Conservation (phyloP, 2,329 filamentous ascomycete species). For the Cytospora piceicola region DNA sequence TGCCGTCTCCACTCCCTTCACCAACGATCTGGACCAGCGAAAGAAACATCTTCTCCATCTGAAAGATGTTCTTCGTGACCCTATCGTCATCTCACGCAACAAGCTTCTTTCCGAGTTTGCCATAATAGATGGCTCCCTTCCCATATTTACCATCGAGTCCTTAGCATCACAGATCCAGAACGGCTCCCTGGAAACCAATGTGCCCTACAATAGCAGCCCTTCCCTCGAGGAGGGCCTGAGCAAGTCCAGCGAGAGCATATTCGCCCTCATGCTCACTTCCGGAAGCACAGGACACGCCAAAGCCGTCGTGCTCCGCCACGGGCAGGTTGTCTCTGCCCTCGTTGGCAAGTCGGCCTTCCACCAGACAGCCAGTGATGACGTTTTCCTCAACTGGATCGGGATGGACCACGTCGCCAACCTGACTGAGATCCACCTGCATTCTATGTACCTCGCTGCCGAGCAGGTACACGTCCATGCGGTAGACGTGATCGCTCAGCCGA, state of each 20-base stretch:
- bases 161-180: no score
- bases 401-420: conserved; percentile 59
- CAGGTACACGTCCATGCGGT: conserved; percentile 51
- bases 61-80: no score
- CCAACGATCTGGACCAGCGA: conserved; percentile 30
- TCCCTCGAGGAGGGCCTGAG: no score
- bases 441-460: conserved; percentile 44
- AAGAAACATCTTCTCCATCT: conserved; percentile 34
- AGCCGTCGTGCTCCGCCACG: conserved; percentile 50
- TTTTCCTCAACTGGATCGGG: conserved; percentile 53
- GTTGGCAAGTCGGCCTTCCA: conserved; percentile 41
- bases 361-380: no score
- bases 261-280: conserved; percentile 55
- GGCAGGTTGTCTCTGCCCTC: conserved; percentile 47
- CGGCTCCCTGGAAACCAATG: no score
- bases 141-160: no score
- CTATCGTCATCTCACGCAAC: no score
- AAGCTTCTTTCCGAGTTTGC: no score
- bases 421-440: conserved; percentile 55
- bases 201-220: no score
- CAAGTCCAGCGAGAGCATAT: no score
- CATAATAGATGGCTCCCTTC: no score
- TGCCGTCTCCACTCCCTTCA: conserved; percentile 32
- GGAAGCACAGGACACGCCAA: conserved; percentile 56
- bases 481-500: conserved; percentile 45